Evolutionary conservation across 805 yeast genomes (phyloP).

Genomic region (Candida stauntonica): DNA sequence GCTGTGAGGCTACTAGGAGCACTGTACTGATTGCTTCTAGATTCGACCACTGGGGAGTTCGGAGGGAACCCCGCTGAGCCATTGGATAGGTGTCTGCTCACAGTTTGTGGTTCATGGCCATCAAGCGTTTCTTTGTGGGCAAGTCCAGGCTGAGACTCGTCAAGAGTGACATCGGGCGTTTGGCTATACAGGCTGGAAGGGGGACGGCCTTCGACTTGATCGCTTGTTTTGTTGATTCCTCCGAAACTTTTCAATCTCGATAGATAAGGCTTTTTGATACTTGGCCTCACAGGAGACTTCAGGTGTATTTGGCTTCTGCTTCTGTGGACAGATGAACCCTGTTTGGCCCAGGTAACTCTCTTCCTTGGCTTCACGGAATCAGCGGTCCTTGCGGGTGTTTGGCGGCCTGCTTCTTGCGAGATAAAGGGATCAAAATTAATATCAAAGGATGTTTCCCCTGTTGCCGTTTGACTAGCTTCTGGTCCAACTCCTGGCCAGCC

Average conservation of each 20-base stretch:
- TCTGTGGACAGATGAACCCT: not conserved
- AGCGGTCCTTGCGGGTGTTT: slow-evolving; percentile 9
- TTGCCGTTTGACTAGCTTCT: no score
- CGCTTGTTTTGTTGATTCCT: no score
- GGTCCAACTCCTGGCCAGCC: no score
- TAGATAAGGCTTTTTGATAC: slow-evolving; percentile 1
- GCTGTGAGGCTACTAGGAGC: slow-evolving; percentile 3
- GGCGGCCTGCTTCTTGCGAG: no score
- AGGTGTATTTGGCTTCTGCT: not conserved
- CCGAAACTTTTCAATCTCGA: not conserved
- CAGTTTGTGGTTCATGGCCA: no score
- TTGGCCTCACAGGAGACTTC: slow-evolving; percentile 2
- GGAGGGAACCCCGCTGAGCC: no score
- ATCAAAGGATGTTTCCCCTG: no score
- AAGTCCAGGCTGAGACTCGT: not conserved
- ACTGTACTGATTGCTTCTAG: not conserved
- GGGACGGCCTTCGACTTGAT: no score
- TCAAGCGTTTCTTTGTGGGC: no score
- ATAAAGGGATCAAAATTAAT: slow-evolving; percentile 8
- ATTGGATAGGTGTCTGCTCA: no score
- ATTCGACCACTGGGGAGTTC: not conserved
- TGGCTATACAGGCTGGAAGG: slow-evolving; percentile 25
- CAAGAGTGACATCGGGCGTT: slow-evolving; percentile 21
- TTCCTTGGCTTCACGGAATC: slow-evolving; percentile 2
- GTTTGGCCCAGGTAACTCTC: slow-evolving; percentile 7